Conservation (phyloP, 768 basidiomycete species). For the Leccinum uliginosum region DNA sequence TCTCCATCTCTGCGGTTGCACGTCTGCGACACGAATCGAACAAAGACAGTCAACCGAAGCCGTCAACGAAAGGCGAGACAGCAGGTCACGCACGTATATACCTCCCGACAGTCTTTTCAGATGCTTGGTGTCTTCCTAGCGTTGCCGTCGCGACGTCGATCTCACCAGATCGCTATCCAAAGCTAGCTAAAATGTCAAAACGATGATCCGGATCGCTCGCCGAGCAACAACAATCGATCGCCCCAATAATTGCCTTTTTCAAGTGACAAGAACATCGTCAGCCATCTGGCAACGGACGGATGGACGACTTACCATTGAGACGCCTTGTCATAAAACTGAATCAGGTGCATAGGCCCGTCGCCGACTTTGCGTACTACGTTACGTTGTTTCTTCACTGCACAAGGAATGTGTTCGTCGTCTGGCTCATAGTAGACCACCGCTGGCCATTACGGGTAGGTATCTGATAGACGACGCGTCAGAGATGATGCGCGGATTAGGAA, state of each 20-base stretch:
- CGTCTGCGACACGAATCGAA: slow-evolving; percentile 25
- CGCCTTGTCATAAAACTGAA: slow-evolving; percentile 76
- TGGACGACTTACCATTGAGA: slow-evolving; percentile 51
- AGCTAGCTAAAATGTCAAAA: slow-evolving; percentile 34
- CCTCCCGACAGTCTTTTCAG: slow-evolving; percentile 52
- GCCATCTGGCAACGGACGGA: background rate
- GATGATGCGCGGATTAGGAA: background rate
- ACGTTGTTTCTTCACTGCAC: slow-evolving; percentile 27
- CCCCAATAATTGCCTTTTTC: slow-evolving; percentile 57
- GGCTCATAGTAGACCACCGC: slow-evolving; percentile 66
- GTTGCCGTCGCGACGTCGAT: slow-evolving; percentile 46
- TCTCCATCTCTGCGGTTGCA: slow-evolving; percentile 48
- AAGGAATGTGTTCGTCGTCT: slow-evolving; percentile 55
- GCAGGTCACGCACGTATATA: slow-evolving; percentile 50
- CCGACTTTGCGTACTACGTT: slow-evolving; percentile 32
- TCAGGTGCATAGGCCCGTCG: slow-evolving; percentile 50
- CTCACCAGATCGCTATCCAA: slow-evolving; percentile 64
- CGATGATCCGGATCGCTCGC: slow-evolving; percentile 37
- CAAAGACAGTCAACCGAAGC: background rate
- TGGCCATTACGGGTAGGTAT: slow-evolving; percentile 84
- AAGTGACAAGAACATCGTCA: background rate
- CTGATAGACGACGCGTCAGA: slow-evolving; percentile 34
- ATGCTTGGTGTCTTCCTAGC: slow-evolving; percentile 53
- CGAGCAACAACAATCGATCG: slow-evolving; percentile 56
- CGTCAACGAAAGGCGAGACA: background rate